Percentiles rank a stretch among this genome's conserved stretches.
phyloP scores from a whole-genome alignment of 768 basidiomycete genomes.

The Leucocoprinus birnbaumii region DNA sequence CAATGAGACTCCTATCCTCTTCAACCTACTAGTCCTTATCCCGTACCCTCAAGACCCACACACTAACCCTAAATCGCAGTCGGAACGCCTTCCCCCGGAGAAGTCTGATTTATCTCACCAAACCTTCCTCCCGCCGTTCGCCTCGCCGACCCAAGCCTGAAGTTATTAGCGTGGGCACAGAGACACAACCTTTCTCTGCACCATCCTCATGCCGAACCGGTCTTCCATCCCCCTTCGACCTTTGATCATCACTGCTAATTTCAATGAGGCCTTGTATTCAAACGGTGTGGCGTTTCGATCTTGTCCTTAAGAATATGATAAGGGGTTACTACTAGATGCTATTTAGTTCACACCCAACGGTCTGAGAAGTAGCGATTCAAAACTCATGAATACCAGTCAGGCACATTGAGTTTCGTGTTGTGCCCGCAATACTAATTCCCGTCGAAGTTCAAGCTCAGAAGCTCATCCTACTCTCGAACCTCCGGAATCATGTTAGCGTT shows the following conservation, averaged over 20 bases:
- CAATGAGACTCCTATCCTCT: background rate
- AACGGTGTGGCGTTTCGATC: background rate
- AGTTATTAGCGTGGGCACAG: background rate
- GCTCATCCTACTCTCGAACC: too few relatives aligned
- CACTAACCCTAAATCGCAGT: background rate
- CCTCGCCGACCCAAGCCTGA: background rate
- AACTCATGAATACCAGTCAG: too few relatives aligned
- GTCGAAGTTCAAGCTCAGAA: too few relatives aligned
- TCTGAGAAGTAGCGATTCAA: background rate
- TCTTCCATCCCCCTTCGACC: background rate
- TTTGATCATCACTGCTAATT: background rate
- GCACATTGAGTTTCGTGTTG: too few relatives aligned
- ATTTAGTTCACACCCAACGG: background rate
- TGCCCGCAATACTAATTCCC: too few relatives aligned
- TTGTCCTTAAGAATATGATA: background rate
- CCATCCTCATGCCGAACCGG: background rate
- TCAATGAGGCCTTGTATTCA: background rate
- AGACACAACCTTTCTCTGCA: background rate
- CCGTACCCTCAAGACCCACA: background rate
- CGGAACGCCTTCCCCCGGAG: background rate
- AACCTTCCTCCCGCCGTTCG: background rate
- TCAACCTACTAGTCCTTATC: too few relatives aligned
- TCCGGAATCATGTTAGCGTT: too few relatives aligned
- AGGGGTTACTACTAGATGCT: background rate
- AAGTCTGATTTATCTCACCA: background rate